Evolutionary conservation across 1,139 yeast genomes (phyloP), one percentile per base, ranked within the genome.

Genomic region (Meyerozyma carpophila): DNA sequence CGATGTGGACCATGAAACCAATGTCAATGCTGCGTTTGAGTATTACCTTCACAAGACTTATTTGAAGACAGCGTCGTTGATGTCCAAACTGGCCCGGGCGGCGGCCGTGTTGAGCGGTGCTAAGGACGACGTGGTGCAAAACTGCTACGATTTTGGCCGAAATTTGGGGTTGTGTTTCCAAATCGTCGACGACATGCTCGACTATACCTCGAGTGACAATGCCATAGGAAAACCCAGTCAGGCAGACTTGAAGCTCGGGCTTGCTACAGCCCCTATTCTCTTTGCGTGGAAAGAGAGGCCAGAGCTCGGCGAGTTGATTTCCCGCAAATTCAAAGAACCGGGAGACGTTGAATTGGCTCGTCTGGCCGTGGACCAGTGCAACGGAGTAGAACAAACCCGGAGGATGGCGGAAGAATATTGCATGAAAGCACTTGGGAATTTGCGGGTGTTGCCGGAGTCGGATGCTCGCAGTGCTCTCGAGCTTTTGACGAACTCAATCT

Each of bases 241-340:
- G 56, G 98, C 97, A 2, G 98, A 93, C 65, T 75, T 93, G 54
- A 83, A 91, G 61, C 73, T 93, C 41, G 99, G 99, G 0, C 75
- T 93, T 50, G 98, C 98, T 1, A 93, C 99, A 1, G 98, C 98
- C 0, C 99, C 99, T 2, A 91, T 93, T 4, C 70, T 93, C 45
- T 93, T 77, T 66, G 98, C 98, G 1, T 93, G 98, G 98, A 82
- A 79, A 57, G 81, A 84, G 59, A 81, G 79, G 55, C 95, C 96
- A 1, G 86, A 83, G 49, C 70, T 93, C 43, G 98, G 97, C 2
- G 82, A 80, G 28, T 66, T 91, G 59, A 90, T 93, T 53, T 82
- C 81, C 32, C 78, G 98, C 49, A 89, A 91, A 63, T 94, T 93
- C 62, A 73, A 77, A 43, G 69, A 79, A 48, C 81, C 82, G 1